phyloP scores from a whole-genome alignment of 306 rosid genomes.

The Rosa lucieae region DNA sequence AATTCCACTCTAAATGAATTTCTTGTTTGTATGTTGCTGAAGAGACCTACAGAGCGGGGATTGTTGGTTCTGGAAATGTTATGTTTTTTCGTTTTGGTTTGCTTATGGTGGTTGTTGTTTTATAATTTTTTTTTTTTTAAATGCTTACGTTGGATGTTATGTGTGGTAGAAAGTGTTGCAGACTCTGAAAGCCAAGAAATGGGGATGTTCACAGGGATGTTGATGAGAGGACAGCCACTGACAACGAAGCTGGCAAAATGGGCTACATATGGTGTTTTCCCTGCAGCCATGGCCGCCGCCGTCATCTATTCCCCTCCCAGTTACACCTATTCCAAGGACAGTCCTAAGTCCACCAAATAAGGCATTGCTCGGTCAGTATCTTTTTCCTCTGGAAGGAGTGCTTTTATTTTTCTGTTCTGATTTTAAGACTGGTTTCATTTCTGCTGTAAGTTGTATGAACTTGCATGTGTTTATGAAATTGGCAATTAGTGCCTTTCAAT shows the following conservation, averaged over 20 bases:
- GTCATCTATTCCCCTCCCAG: constrained; percentile 43
- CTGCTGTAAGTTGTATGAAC: background rate
- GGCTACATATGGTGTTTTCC: constrained; percentile 35
- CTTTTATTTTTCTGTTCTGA: background rate
- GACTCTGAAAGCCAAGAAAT: constrained; percentile 13
- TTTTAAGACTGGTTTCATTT: background rate
- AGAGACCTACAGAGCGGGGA: too few relatives aligned
- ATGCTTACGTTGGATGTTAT: background rate
- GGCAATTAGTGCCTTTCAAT: background rate
- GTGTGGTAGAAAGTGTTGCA: constrained; percentile 5
- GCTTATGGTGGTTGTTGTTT: background rate
- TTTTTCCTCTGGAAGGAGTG: background rate
- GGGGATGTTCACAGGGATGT: constrained; percentile 4
- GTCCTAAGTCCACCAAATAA: constrained; percentile 23
- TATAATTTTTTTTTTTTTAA: background rate
- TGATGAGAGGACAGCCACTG: constrained; percentile 43
- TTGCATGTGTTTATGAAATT: background rate
- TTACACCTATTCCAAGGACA: constrained; percentile 15
- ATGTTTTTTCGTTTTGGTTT: background rate
- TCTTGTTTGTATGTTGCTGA: too few relatives aligned
- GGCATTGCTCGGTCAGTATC: constrained; percentile 2
- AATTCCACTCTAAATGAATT: too few relatives aligned
- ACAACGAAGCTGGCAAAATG: constrained; percentile 33
- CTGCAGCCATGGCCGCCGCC: constrained; percentile 42
- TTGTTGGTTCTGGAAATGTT: background rate